phyloP scores from a whole-genome alignment of 2,329 filamentous ascomycete species.

The Aspergillus carbonarius region DNA sequence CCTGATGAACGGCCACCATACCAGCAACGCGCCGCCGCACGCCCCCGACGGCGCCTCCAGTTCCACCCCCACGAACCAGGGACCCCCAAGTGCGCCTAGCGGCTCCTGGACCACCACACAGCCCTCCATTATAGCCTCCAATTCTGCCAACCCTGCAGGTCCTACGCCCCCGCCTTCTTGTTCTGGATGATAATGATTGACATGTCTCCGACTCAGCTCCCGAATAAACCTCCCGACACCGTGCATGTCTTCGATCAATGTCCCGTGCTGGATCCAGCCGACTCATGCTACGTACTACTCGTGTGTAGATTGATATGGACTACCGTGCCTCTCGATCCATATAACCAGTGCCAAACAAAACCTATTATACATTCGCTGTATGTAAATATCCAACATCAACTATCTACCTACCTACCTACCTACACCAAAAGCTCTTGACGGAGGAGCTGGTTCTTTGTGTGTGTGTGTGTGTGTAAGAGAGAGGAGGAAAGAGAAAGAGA shows the following conservation, averaged over 20 bases:
- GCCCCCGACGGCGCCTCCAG: slow-evolving; percentile 2
- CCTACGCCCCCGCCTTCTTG: slow-evolving; percentile 3
- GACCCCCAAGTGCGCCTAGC: slow-evolving; percentile 22
- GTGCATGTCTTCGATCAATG: background rate
- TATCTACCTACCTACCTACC: background rate
- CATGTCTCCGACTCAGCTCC: background rate
- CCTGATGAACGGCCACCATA: slow-evolving; percentile 34
- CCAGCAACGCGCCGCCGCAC: slow-evolving; percentile 2
- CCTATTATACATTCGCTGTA: background rate
- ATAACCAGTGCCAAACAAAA: background rate
- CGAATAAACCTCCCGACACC: background rate
- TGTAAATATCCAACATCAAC: background rate
- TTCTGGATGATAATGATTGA: background rate
- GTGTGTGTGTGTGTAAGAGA: too few relatives aligned
- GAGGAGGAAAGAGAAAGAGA: too few relatives aligned
- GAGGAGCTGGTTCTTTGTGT: background rate
- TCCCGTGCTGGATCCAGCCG: background rate
- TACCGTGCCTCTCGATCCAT: too few relatives aligned
- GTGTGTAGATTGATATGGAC: background rate
- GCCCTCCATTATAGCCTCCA: slow-evolving; percentile 22
- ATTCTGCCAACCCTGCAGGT: slow-evolving; percentile 5
- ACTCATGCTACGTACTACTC: background rate
- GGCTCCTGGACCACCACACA: slow-evolving; percentile 24
- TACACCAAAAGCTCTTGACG: background rate
- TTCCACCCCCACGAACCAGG: slow-evolving; percentile 9